Evolutionary conservation across 495 filamentous ascomycete species (phyloP).

Genomic region (Cenococcum geophilum): DNA sequence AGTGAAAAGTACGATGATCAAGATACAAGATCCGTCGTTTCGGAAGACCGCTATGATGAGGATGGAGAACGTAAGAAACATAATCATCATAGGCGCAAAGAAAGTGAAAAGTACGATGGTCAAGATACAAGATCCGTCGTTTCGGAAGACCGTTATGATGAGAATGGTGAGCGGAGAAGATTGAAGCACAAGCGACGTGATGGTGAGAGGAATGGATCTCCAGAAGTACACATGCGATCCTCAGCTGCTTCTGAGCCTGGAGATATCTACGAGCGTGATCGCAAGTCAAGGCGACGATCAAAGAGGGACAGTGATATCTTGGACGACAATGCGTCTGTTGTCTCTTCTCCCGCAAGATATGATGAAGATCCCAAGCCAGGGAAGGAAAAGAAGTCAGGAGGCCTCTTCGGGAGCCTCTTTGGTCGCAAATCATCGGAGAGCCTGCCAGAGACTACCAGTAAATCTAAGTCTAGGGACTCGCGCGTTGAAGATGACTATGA

Average conservation of each 20-base stretch:
- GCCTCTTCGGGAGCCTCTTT: slow-evolving; percentile 36
- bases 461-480: slow-evolving; percentile 15
- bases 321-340: slow-evolving; percentile 34
- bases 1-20: slow-evolving; percentile 25
- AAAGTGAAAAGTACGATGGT: slow-evolving; percentile 23
- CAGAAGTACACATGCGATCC: slow-evolving; percentile 23
- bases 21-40: slow-evolving; percentile 21
- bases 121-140: slow-evolving; percentile 21
- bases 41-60: slow-evolving; percentile 27
- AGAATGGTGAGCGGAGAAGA: slow-evolving; percentile 23
- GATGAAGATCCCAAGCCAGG: slow-evolving; percentile 30
- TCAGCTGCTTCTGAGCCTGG: slow-evolving; percentile 36
- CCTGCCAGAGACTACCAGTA: slow-evolving; percentile 20
- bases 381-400: slow-evolving; percentile 39
- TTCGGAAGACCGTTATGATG: slow-evolving; percentile 28
- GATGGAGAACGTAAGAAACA: slow-evolving; percentile 24
- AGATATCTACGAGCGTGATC: slow-evolving; percentile 28
- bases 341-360: slow-evolving; percentile 31
- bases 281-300: slow-evolving; percentile 25
- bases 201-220: slow-evolving; percentile 24
- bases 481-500: slow-evolving; percentile 18
- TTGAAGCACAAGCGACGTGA: slow-evolving; percentile 24
- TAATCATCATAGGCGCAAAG: slow-evolving; percentile 18
- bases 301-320: slow-evolving; percentile 27
- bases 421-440: slow-evolving; percentile 34